Evolutionary conservation across 2,329 filamentous ascomycete species (phyloP).

Genomic region (Akanthomyces uredinophilus): DNA sequence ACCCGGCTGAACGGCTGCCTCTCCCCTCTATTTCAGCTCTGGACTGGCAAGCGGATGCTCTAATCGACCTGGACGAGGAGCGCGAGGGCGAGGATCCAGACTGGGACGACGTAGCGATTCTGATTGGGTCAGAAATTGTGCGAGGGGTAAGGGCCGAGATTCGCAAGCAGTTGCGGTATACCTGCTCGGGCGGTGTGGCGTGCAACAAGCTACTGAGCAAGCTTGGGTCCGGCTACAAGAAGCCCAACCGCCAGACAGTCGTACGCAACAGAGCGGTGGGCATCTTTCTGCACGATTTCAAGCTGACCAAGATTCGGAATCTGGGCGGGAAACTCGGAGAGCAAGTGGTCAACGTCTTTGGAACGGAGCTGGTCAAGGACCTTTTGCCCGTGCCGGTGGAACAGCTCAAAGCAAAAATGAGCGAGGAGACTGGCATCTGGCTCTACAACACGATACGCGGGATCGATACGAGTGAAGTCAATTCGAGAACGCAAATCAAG

Average conservation of each 20-base stretch:
- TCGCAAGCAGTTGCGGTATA: constrained; percentile 70
- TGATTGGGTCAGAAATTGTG: constrained; percentile 85
- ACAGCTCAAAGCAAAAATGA: constrained; percentile 70
- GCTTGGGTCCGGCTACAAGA: constrained; percentile 83
- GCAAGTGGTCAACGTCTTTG: constrained; percentile 74
- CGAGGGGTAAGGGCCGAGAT: constrained; percentile 67
- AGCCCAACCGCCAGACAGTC: constrained; percentile 92
- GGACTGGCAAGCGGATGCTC: constrained; percentile 78
- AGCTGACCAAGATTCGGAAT: constrained; percentile 91
- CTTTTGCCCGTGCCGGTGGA: constrained; percentile 68
- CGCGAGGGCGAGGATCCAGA: constrained; percentile 78
- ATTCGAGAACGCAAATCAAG: constrained; percentile 86
- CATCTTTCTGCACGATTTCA: constrained; percentile 76
- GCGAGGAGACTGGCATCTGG: constrained; percentile 81
- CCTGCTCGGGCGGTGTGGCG: constrained; percentile 84
- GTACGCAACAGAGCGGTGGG: constrained; percentile 78
- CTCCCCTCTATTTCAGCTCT: constrained; percentile 63
- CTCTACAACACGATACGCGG: constrained; percentile 81
- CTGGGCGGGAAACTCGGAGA: constrained; percentile 94
- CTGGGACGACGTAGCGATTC: constrained; percentile 90
- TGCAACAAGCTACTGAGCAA: constrained; percentile 95
- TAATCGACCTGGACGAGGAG: constrained; percentile 72
- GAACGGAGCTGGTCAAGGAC: constrained; percentile 73
- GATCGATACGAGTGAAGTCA: constrained; percentile 83
- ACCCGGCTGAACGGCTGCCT: constrained; percentile 66